Percentiles rank a stretch among this genome's conserved stretches.
These are phyloP conservation scores for Zymoseptoria crescenta DNA, from an alignment of 2,329 filamentous ascomycete species.

Conservation along the genomic window DNA sequence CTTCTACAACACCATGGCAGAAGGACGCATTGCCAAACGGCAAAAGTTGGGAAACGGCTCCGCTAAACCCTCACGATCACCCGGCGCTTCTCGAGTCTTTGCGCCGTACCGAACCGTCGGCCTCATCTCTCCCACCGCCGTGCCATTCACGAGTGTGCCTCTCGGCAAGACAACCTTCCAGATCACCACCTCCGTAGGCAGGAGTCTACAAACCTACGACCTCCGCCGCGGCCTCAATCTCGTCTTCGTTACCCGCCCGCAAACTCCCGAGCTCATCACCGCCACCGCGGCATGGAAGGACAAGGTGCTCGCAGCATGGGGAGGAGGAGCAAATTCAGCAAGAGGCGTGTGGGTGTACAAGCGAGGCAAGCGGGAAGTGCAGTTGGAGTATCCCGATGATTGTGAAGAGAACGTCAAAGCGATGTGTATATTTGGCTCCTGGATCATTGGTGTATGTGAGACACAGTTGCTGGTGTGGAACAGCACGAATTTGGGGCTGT, in stretches of 20 bases:
- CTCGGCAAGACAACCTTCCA: slow-evolving; percentile 94
- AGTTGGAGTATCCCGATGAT: slow-evolving; percentile 61
- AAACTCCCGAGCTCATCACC: slow-evolving; percentile 78
- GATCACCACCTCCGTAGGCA: slow-evolving; percentile 89
- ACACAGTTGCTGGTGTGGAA: slow-evolving; percentile 87
- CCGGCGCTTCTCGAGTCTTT: slow-evolving; percentile 65
- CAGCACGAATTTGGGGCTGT: slow-evolving; percentile 72
- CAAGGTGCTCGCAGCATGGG: slow-evolving; percentile 83
- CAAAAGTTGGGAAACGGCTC: slow-evolving; percentile 50
- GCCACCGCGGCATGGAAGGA: slow-evolving; percentile 84
- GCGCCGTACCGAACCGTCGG: slow-evolving; percentile 92
- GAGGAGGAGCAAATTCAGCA: slow-evolving; percentile 47
- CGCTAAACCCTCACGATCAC: slow-evolving; percentile 17
- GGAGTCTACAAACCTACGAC: slow-evolving; percentile 91
- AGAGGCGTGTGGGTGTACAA: slow-evolving; percentile 87
- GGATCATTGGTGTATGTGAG: slow-evolving; percentile 73
- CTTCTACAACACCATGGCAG: not conserved
- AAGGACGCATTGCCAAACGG: slow-evolving; percentile 51
- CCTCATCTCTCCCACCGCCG: slow-evolving; percentile 79
- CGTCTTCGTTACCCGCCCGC: slow-evolving; percentile 84
- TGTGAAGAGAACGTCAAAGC: slow-evolving; percentile 64
- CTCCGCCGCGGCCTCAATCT: slow-evolving; percentile 82
- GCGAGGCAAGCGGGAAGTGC: slow-evolving; percentile 73
- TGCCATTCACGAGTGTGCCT: slow-evolving; percentile 83
- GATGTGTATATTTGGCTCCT: slow-evolving; percentile 77